Evolutionary conservation across 2,329 filamentous ascomycete species (phyloP), one percentile per base, ranked within the genome.

Genomic region (Fusarium torreyae): DNA sequence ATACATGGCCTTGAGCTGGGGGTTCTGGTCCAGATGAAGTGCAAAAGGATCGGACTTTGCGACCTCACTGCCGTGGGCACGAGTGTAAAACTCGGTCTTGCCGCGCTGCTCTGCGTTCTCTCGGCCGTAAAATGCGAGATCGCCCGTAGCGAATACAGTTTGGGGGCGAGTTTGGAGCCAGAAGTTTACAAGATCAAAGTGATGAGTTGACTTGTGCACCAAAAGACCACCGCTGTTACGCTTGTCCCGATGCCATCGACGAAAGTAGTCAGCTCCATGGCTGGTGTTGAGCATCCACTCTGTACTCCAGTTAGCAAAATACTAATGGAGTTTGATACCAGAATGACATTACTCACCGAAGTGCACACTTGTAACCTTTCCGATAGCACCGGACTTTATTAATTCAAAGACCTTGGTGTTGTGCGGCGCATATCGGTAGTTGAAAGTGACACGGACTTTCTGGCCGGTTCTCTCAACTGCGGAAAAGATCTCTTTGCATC

Each of bases 401-500:
- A 90, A 68, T 74, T 88, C 84, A 63, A 82, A 85, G 3, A 90
- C 81, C 63, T 86, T 87, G 15, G 87, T 90, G 76, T 90, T 88
- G 77, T 89, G 88, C n/a, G 88, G 88, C 39, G 87, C 87, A 71
- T 89, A 90, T 22, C 88, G 85, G 77, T 90, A 90, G 78, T 90
- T 90, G 81, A 90, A 90, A 0, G 86, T 86, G 1, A 90, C 87
- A 17, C 88, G 82, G 5, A 89, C 81, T 39, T 82, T 81, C 14
- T 83, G 79, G 3, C 79, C 80, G 0, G 76, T 75, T 42, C 67
- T 57, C 22, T 75, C 67, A 1, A 75, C 74, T 6, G 74, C 74
- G 14, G 66, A 68, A 17, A 76, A 82, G 60, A 90, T 89, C 50
- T 83, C 80, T 8, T 77, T 80, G 38, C 86, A 88, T 4, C 86